A percentile compares a stretch with the other conserved stretches of the same genome.
phyloP scores from a whole-genome alignment of 176 grass and related monocot genomes.

The Juncus inflexus region DNA sequence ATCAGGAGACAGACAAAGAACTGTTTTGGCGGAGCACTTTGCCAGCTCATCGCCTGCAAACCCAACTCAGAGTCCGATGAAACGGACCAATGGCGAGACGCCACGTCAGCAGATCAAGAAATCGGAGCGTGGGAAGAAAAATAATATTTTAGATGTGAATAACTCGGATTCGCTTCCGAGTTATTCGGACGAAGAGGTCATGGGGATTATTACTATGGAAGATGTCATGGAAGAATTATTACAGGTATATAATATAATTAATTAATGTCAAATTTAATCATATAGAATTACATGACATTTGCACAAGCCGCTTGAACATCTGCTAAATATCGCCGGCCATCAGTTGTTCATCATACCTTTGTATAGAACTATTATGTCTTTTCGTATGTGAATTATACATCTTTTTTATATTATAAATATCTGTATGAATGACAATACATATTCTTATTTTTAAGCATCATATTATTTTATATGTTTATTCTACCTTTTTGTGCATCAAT shows the following conservation, averaged over 20 bases:
- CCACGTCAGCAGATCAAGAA: slow-evolving; percentile 46
- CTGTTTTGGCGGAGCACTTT: slow-evolving; percentile 42
- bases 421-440: too few relatives aligned
- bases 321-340: too few relatives aligned
- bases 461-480: too few relatives aligned
- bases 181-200: slow-evolving; percentile 81
- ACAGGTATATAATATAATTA: slow-evolving; percentile 52
- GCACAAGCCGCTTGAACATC: too few relatives aligned
- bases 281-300: too few relatives aligned
- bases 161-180: slow-evolving; percentile 55
- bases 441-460: too few relatives aligned
- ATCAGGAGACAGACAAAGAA: slow-evolving; percentile 21
- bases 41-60: slow-evolving; percentile 45
- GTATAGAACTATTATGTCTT: too few relatives aligned
- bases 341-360: too few relatives aligned
- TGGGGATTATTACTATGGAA: slow-evolving; percentile 99
- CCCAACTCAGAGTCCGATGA: slow-evolving; percentile 37
- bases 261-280: too few relatives aligned
- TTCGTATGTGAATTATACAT: too few relatives aligned
- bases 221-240: slow-evolving; percentile 96
- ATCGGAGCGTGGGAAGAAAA: slow-evolving; percentile 40
- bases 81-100: slow-evolving; percentile 59
- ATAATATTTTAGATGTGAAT: slow-evolving; percentile 95
- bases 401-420: too few relatives aligned
- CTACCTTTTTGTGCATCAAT: too few relatives aligned